These are phyloP conservation scores for Capsicum baccatum DNA, from an alignment of 257 asterid genomes.

Conservation along the genomic window DNA sequence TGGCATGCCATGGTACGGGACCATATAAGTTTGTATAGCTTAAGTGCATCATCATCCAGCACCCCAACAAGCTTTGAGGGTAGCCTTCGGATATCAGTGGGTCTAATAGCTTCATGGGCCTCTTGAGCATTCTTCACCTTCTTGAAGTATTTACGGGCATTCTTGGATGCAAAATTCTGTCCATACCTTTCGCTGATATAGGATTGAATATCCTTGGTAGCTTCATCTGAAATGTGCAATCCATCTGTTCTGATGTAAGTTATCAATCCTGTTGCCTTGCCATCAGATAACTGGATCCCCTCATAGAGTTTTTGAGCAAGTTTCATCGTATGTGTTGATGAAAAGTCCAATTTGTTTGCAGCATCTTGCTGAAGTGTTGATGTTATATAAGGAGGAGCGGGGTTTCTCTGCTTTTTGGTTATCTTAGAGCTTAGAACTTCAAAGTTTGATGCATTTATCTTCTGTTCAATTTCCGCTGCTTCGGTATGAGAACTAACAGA, in stretches of 20 bases:
- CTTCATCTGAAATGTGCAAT: conserved; percentile 79
- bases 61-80: conserved; percentile 74
- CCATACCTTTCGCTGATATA: conserved; percentile 75
- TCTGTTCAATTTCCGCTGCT: conserved; percentile 65
- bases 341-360: conserved; percentile 74
- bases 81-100: conserved; percentile 76
- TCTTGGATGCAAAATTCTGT: conserved; percentile 57
- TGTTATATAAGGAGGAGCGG: conserved; percentile 82
- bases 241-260: conserved; percentile 99
- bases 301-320: conserved; percentile 93
- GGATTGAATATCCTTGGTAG: conserved; percentile 71
- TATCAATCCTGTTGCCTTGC: conserved; percentile 73
- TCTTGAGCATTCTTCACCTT: conserved; percentile 95
- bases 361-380: conserved; percentile 98
- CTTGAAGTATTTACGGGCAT: conserved; percentile 72
- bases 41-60: conserved; percentile 82
- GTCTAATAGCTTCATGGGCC: conserved; percentile 98
- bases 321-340: conserved; percentile 78
- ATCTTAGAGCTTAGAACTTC: conserved; percentile 58
- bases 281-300: conserved; percentile 77
- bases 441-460: conserved; percentile 57
- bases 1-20: conserved; percentile 85
- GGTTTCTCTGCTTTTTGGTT: conserved; percentile 64
- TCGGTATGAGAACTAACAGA: conserved; percentile 62
- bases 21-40: conserved; percentile 86